These are phyloP conservation scores for Veloboletus limbatus DNA, from an alignment of 1,284 basidiomycete species.

Conservation along the genomic window DNA sequence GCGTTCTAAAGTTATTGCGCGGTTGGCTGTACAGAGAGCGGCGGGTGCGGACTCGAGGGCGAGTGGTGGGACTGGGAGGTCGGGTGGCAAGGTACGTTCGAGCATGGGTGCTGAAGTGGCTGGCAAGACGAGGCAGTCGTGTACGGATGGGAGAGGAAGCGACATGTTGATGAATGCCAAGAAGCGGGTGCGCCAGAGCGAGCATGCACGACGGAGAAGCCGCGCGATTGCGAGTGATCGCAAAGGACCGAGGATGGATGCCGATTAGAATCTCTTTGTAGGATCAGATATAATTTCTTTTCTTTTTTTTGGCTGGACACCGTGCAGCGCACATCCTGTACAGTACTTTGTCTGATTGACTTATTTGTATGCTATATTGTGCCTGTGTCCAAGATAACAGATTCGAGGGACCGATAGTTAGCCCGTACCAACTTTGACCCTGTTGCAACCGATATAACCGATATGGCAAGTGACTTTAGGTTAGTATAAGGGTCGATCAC, in stretches of 20 bases:
- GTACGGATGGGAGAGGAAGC: slow-evolving; percentile 32
- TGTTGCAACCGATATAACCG: too few relatives aligned
- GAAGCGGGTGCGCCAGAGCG: slow-evolving; percentile 65
- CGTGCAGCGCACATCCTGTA: too few relatives aligned
- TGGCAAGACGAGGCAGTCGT: slow-evolving; percentile 45
- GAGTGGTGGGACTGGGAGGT: slow-evolving; percentile 1
- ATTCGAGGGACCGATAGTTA: too few relatives aligned
- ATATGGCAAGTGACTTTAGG: too few relatives aligned
- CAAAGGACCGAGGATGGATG: slow-evolving; percentile 26
- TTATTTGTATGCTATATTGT: too few relatives aligned
- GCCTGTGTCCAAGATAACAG: too few relatives aligned
- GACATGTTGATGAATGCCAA: slow-evolving; percentile 56
- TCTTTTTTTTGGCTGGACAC: neutral
- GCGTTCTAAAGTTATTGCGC: slow-evolving; percentile 72
- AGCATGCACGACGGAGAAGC: slow-evolving; percentile 53
- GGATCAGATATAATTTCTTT: slow-evolving; percentile 11
- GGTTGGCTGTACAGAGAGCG: slow-evolving; percentile 66
- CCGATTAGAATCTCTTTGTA: slow-evolving; percentile 22
- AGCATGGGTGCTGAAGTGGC: slow-evolving; percentile 51
- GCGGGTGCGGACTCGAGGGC: slow-evolving; percentile 30
- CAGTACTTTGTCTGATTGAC: too few relatives aligned
- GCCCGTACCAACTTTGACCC: too few relatives aligned
- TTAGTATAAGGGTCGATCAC: too few relatives aligned
- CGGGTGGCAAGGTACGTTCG: slow-evolving; percentile 44
- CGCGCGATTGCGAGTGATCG: slow-evolving; percentile 16